phyloP scores from a whole-genome alignment of 192 early-diverging fungal species.

The Podila verticillata region DNA sequence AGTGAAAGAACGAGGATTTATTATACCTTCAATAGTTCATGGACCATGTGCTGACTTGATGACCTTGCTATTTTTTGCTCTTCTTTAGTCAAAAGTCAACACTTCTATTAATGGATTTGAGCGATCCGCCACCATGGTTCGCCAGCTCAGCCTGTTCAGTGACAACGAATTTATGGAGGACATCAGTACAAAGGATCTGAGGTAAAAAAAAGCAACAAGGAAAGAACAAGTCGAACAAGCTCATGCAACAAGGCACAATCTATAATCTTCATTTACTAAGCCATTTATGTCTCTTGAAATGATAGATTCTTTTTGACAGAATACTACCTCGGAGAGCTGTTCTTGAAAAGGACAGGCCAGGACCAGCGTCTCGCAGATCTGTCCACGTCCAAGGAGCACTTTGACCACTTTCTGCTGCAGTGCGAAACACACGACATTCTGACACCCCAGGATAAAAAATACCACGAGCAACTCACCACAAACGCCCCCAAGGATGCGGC shows the following conservation, averaged over 20 bases:
- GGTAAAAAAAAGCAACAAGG: constrained; percentile 51
- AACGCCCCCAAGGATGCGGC: constrained; percentile 58
- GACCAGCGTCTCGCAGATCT: constrained; percentile 57
- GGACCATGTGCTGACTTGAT: neutral
- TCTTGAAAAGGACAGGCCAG: constrained; percentile 49
- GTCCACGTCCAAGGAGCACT: constrained; percentile 53
- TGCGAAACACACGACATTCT: constrained; percentile 42
- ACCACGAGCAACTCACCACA: constrained; percentile 50
- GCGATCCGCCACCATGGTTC: constrained; percentile 59
- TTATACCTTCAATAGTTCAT: constrained; percentile 3
- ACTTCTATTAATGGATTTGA: constrained; percentile 57
- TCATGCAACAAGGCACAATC: neutral
- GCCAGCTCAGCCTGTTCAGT: constrained; percentile 80
- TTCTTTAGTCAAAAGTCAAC: constrained; percentile 58
- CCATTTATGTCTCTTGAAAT: too few relatives aligned
- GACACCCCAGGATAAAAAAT: constrained; percentile 51
- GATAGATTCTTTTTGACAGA: constrained; percentile 66
- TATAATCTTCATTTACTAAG: neutral
- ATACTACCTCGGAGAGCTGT: constrained; percentile 66
- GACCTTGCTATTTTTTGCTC: neutral
- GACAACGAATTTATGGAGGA: constrained; percentile 91
- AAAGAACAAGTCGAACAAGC: neutral
- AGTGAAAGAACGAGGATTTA: neutral
- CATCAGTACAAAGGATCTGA: constrained; percentile 82
- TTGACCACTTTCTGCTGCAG: constrained; percentile 37